Evolutionary conservation across 2,329 filamentous ascomycete genomes (phyloP), one percentile per base, ranked within the genome.

Genomic region (Penicillium sp.): DNA sequence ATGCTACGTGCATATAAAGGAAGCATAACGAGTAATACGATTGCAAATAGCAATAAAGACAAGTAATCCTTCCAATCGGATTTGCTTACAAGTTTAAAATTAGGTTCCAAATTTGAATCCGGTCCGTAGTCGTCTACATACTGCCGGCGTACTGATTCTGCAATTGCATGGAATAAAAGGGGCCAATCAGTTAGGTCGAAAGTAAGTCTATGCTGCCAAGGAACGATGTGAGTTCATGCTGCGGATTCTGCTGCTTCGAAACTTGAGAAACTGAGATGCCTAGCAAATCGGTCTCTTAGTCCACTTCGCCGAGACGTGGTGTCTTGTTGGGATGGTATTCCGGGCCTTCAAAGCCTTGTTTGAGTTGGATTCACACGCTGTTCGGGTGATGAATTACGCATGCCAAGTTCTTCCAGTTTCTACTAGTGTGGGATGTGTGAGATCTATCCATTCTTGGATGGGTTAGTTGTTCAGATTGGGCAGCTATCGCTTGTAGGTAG

Each of bases 361-460:
- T 40, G 33, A 33, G 36, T 25, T 46, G 29, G n/a, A 42, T 30
- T 28, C 2, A 16, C 10, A 29, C 46, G 29, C 5, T 22, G 8
- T 35, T n/a, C 8, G 30, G 35, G 41, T 8, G 29, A 22, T 29
- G 35, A 31, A 49, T 25, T 31, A 46, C 41, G 36, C 35, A 39
- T 30, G 47, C 47, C 47, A 49, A 49, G 47, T n/a, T 11, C 25
- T 22, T 7, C 41, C 10, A 46, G 47, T 30, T 40, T 49, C 29
- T 18, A 25, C 41, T 31, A 35, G 22, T 16, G 16, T 35, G 10
- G 35, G 18, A 41, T 34, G 14, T 49, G 41, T 46, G 35, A 45
- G 41, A 49, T 49, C 41, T 34, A 36, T 44, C 37, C 13, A 35
- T 46, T 39, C n/a, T n/a, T 18, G n/a, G 16, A 38, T 16, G 13